A percentile compares a stretch with the other conserved stretches of the same genome.
These are phyloP conservation scores for Penicillium macrosclerotiorum DNA, from an alignment of 495 filamentous ascomycete genomes.

Conservation along the genomic window DNA sequence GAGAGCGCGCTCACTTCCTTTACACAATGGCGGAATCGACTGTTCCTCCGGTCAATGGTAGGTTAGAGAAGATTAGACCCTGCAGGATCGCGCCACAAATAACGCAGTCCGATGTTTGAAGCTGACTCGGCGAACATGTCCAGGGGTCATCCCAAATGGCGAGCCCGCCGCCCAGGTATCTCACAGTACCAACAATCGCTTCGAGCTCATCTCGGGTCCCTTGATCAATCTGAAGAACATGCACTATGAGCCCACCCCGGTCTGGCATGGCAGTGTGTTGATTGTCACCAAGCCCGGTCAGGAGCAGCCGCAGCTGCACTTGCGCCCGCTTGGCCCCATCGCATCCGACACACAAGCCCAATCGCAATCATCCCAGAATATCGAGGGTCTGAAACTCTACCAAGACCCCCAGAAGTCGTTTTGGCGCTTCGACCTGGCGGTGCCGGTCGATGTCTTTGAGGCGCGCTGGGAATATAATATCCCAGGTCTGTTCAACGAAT, in stretches of 20 bases:
- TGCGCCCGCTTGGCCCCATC: conserved; percentile 47
- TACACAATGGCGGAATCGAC: conserved; percentile 12
- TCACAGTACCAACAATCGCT: conserved; percentile 14
- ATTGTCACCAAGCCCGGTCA: conserved; percentile 70
- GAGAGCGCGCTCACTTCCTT: conserved; percentile 4
- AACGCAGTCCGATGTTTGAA: too few relatives aligned
- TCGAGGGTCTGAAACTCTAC: conserved; percentile 68
- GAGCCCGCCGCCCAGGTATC: conserved; percentile 6
- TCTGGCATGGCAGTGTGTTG: conserved; percentile 82
- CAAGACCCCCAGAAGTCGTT: conserved; percentile 75
- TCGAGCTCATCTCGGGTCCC: conserved; percentile 67
- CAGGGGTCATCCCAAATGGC: conserved; percentile 20
- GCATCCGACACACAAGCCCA: conserved; percentile 8
- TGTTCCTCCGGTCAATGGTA: conserved; percentile 16
- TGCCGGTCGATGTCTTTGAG: conserved; percentile 47
- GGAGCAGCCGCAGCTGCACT: conserved; percentile 45
- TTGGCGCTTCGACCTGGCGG: conserved; percentile 70
- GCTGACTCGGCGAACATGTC: too few relatives aligned
- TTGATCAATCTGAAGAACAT: conserved; percentile 83
- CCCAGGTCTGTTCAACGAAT: conserved; percentile 37
- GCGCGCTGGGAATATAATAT: conserved; percentile 51
- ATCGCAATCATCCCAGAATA: conserved; percentile 18
- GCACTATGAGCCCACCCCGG: conserved; percentile 53
- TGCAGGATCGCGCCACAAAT: too few relatives aligned
- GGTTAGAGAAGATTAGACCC: not conserved